Percentiles rank a stretch among this genome's conserved stretches.
Evolutionary conservation across 768 basidiomycete species (phyloP).

Genomic region (Agrocybe praecox): DNA sequence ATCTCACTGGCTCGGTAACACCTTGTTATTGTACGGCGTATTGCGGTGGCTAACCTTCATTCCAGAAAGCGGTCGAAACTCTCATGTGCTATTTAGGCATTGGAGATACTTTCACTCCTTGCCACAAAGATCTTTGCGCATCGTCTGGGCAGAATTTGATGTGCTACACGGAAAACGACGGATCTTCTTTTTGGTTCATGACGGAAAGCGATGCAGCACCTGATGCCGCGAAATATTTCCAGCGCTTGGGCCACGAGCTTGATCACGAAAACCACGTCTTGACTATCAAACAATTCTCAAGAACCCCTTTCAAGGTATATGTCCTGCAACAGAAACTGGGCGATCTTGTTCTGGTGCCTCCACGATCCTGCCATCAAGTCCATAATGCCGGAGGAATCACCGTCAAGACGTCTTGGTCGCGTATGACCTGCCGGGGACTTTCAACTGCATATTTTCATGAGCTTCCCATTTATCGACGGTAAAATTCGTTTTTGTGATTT

Average conservation of each 20-base stretch:
- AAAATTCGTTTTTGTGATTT: constrained; percentile 9
- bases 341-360: constrained; percentile 81
- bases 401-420: constrained; percentile 84
- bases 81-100: constrained; percentile 86
- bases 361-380: constrained; percentile 82
- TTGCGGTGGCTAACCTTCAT: constrained; percentile 3
- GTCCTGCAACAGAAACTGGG: constrained; percentile 74
- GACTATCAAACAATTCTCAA: constrained; percentile 61
- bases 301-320: constrained; percentile 70
- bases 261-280: constrained; percentile 76
- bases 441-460: constrained; percentile 67
- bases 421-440: constrained; percentile 74
- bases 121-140: constrained; percentile 83
- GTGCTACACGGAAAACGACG: constrained; percentile 75
- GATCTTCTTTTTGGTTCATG: constrained; percentile 89
- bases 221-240: constrained; percentile 61
- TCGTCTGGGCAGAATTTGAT: constrained; percentile 88
- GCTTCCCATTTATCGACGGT: constrained; percentile 82
- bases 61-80: constrained; percentile 66
- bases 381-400: constrained; percentile 81
- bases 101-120: constrained; percentile 83
- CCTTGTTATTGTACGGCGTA: background rate
- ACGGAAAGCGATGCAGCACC: constrained; percentile 62
- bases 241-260: constrained; percentile 53
- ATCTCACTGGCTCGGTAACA: constrained; percentile 54